Evolutionary conservation across 257 asterid genomes (phyloP).

Genomic region (Coffea canephora): DNA sequence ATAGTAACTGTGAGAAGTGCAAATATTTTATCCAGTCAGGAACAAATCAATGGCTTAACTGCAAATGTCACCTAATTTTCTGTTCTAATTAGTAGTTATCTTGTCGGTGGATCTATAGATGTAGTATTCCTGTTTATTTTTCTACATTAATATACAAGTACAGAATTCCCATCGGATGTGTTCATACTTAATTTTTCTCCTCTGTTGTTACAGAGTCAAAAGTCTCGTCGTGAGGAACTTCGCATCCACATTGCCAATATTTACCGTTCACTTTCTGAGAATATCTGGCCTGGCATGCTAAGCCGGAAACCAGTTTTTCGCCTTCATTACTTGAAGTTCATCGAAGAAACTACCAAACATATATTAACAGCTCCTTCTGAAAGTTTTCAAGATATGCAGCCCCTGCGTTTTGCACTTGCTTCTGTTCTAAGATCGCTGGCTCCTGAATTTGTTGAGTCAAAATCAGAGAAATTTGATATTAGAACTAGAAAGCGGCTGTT

Average conservation of each 20-base stretch:
- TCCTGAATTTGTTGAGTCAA: slow-evolving; percentile 95
- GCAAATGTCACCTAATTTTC: not conserved
- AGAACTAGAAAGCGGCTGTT: slow-evolving; percentile 91
- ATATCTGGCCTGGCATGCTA: slow-evolving; percentile 97
- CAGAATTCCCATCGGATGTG: slow-evolving; percentile 6
- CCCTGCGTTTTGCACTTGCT: slow-evolving; percentile 92
- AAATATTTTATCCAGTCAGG: not conserved
- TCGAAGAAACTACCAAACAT: slow-evolving; percentile 86
- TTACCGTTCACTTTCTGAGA: slow-evolving; percentile 89
- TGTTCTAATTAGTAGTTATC: not conserved
- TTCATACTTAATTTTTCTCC: not conserved
- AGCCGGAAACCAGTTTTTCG: slow-evolving; percentile 95
- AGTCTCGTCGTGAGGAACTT: slow-evolving; percentile 96
- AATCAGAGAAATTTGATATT: slow-evolving; percentile 89
- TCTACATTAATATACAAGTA: not conserved
- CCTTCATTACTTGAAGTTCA: slow-evolving; percentile 90
- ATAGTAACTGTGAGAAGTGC: not conserved
- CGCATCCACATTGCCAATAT: slow-evolving; percentile 82
- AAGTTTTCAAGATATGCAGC: slow-evolving; percentile 89
- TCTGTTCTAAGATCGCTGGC: slow-evolving; percentile 92
- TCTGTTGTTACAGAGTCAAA: slow-evolving; percentile 71
- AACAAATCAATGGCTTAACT: not conserved
- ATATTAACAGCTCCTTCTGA: slow-evolving; percentile 70
- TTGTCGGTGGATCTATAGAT: not conserved
- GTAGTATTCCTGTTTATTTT: not conserved